Percentiles rank a stretch among this genome's conserved stretches.
Conservation (phyloP, 2,329 filamentous ascomycete species). For the Phyllosticta paracitricarpa region DNA sequence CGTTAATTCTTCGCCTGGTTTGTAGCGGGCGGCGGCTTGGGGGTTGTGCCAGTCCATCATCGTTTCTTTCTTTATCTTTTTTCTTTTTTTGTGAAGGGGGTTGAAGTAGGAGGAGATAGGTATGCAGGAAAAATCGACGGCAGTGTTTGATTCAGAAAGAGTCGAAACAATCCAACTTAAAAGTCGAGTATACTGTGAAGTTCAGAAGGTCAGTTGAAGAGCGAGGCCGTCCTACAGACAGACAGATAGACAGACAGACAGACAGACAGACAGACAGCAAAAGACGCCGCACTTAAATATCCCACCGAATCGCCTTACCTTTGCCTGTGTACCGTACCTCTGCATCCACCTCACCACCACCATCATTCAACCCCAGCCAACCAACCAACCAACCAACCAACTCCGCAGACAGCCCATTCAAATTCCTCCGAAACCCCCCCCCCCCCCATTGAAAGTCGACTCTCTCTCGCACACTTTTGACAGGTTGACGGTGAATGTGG, state of each 20-base stretch:
- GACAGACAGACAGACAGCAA: too few relatives aligned
- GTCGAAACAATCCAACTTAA: too few relatives aligned
- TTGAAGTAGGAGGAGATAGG: neutral
- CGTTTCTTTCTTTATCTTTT: neutral
- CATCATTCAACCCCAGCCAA: neutral
- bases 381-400: neutral
- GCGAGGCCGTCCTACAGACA: too few relatives aligned
- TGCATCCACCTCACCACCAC: too few relatives aligned
- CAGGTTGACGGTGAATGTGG: too few relatives aligned
- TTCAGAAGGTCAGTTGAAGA: too few relatives aligned
- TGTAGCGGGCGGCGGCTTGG: slow-evolving; percentile 19
- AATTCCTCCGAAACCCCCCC: neutral
- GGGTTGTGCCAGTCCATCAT: slow-evolving; percentile 11
- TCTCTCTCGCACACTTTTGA: neutral
- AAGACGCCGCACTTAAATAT: too few relatives aligned
- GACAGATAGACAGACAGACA: too few relatives aligned
- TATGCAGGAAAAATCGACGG: neutral
- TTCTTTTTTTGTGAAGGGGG: neutral
- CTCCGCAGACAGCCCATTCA: neutral
- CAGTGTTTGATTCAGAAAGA: neutral
- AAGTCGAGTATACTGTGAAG: too few relatives aligned
- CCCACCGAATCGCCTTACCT: too few relatives aligned
- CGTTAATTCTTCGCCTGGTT: slow-evolving; percentile 22
- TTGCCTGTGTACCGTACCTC: too few relatives aligned
- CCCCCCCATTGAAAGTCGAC: neutral